phyloP scores from a whole-genome alignment of 306 rosid genomes.

The Lablab purpureus region DNA sequence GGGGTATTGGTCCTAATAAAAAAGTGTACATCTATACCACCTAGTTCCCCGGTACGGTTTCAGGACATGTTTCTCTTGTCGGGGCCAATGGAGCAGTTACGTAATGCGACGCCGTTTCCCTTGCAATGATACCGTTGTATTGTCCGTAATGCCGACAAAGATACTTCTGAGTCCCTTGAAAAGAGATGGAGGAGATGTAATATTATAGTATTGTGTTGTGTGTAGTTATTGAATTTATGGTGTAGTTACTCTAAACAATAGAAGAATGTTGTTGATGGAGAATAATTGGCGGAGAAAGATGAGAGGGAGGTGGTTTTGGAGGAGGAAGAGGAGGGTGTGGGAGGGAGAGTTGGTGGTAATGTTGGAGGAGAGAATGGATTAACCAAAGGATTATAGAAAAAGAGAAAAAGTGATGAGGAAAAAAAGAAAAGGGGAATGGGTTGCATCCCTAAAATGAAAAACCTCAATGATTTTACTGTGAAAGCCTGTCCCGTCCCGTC shows the following conservation, averaged over 20 bases:
- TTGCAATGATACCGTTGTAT: constrained; percentile 7
- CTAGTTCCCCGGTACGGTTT: constrained; percentile 38
- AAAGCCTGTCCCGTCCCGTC: constrained; percentile 57
- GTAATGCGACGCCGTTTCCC: constrained; percentile 35
- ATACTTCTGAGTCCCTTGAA: background rate
- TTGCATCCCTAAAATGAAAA: constrained; percentile 45
- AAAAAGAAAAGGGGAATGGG: constrained; percentile 45
- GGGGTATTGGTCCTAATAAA: background rate
- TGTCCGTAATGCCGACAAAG: constrained; percentile 40
- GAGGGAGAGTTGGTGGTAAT: no score
- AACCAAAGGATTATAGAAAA: constrained; percentile 20
- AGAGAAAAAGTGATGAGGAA: constrained; percentile 33
- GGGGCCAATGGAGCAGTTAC: constrained; percentile 35
- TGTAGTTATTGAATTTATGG: no score
- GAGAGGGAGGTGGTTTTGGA: no score
- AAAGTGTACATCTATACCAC: constrained; percentile 4
- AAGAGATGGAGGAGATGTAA: background rate
- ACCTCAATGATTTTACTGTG: constrained; percentile 59
- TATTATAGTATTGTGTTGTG: background rate
- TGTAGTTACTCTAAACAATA: no score
- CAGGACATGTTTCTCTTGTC: constrained; percentile 36
- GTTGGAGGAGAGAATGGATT: background rate
- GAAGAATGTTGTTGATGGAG: no score
- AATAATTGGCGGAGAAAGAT: no score
- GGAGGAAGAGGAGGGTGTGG: no score